These are phyloP conservation scores for Zychaea mexicana DNA, from an alignment of 371 early-diverging fungal genomes.

Conservation along the genomic window DNA sequence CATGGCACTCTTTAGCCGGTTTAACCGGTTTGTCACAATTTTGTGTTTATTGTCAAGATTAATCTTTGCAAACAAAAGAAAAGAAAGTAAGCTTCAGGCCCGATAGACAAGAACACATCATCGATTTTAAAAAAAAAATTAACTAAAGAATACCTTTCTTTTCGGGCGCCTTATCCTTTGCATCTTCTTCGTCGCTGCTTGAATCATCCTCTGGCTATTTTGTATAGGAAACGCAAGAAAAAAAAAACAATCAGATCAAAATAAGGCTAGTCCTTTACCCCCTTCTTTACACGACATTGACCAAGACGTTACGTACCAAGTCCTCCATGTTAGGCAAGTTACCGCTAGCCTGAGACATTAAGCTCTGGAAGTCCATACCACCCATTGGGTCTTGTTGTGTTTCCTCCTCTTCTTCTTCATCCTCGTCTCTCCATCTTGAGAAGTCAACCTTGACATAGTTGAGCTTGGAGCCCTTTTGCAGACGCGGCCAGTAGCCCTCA, in stretches of 20 bases:
- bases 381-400: conserved; percentile 37
- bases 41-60: neutral
- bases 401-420: conserved; percentile 86
- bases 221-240: neutral
- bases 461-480: conserved; percentile 74
- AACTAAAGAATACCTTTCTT: conserved; percentile 8
- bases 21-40: neutral
- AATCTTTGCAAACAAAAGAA: neutral
- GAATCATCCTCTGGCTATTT: conserved; percentile 1
- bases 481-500: conserved; percentile 82
- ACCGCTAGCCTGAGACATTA: conserved; percentile 45
- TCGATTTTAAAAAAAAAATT: no score
- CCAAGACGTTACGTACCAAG: conserved; percentile 10
- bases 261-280: no score
- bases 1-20: neutral
- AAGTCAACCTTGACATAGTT: conserved; percentile 93
- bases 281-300: no score
- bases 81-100: neutral
- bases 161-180: neutral
- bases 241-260: no score
- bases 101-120: neutral
- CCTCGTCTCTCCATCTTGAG: conserved; percentile 89
- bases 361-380: conserved; percentile 48
- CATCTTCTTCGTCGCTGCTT: conserved; percentile 8
- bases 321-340: conserved; percentile 16